phyloP scores from a whole-genome alignment of 2,329 filamentous ascomycete species.

The Penicillium sp. region DNA sequence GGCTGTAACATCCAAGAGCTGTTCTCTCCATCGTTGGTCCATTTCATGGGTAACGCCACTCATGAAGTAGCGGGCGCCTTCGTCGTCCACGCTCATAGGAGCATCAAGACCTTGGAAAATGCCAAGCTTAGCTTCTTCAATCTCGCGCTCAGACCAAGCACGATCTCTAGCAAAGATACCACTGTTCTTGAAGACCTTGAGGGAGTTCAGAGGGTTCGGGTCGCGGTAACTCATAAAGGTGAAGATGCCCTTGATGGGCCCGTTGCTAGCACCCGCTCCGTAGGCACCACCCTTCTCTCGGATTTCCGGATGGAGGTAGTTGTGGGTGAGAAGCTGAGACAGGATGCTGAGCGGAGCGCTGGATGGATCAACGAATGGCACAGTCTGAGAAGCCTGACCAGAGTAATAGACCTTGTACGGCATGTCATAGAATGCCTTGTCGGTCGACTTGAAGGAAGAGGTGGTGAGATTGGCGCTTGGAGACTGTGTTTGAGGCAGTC shows the following conservation, averaged over 20 bases:
- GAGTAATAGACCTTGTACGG: slow-evolving; percentile 98
- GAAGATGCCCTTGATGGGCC: slow-evolving; percentile 77
- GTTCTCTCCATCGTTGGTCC: slow-evolving; percentile 78
- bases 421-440: slow-evolving; percentile 84
- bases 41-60: slow-evolving; percentile 83
- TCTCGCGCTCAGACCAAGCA: slow-evolving; percentile 75
- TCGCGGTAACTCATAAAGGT: slow-evolving; percentile 97
- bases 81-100: slow-evolving; percentile 78
- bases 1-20: slow-evolving; percentile 79
- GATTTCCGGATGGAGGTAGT: slow-evolving; percentile 94
- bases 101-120: slow-evolving; percentile 92
- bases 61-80: slow-evolving; percentile 83
- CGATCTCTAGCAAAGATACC: slow-evolving; percentile 80
- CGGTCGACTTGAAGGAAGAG: slow-evolving; percentile 36
- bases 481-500: slow-evolving; percentile 49
- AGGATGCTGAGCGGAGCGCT: slow-evolving; percentile 83
- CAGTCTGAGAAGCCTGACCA: slow-evolving; percentile 74
- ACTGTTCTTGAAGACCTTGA: slow-evolving; percentile 78
- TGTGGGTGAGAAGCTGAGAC: slow-evolving; percentile 89
- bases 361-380: slow-evolving; percentile 72
- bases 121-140: slow-evolving; percentile 94
- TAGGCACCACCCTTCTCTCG: slow-evolving; percentile 97
- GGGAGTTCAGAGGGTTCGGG: slow-evolving; percentile 85
- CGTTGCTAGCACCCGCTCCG: slow-evolving; percentile 82
- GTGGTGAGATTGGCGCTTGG: slow-evolving; percentile 32